Evolutionary conservation across 2,329 filamentous ascomycete species (phyloP), one percentile per base, ranked within the genome.

Genomic region (Emydomyces testavorans): DNA sequence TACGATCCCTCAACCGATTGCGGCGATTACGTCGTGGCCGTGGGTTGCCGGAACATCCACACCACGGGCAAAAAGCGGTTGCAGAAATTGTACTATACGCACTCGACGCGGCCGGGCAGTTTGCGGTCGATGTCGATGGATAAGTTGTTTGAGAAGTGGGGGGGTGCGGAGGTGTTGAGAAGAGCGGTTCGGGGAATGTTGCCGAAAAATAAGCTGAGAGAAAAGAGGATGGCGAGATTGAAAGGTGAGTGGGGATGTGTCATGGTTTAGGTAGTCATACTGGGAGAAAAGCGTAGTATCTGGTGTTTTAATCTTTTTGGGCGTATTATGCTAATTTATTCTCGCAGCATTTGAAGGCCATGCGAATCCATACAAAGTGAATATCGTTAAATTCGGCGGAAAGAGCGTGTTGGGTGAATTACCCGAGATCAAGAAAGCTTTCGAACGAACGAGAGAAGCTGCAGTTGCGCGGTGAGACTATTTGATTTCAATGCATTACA

Each of bases 1-100:
- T 98, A 81, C 72, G 86, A 96, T 70, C 92, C 92, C 1, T 94
- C 88, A 18, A 95, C 89, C 52, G 92, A 98, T 75, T 96, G 92
- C 75, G 92, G 92, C 58, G 92, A 98, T 78, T 98, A 98, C 68
- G 89, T 98, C 10, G 90, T 98, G 1, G 89, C 92, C 44, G 86
- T 86, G 31, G 82, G 88, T 65, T 96, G 92, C 73, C 78, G 83
- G 34, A 81, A 90, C 40, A 74, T 98, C 42, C 81, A 89, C 71
- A 83, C 81, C 1, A 96, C 92, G 6, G 92, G 92, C 56, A 85
- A 85, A 65, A 98, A 98, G 73, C 84, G 81, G 65, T 82, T 79
- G 69, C 86, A 94, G 72, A 98, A 98, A 75, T 82, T 80, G 56
- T 98, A 98, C 76, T 94, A 95, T 74, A 79, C 85, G 46, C 92